These are phyloP conservation scores for Globisporangium nagaii DNA, from an alignment of 352 stramenopile genomes.

Conservation along the genomic window DNA sequence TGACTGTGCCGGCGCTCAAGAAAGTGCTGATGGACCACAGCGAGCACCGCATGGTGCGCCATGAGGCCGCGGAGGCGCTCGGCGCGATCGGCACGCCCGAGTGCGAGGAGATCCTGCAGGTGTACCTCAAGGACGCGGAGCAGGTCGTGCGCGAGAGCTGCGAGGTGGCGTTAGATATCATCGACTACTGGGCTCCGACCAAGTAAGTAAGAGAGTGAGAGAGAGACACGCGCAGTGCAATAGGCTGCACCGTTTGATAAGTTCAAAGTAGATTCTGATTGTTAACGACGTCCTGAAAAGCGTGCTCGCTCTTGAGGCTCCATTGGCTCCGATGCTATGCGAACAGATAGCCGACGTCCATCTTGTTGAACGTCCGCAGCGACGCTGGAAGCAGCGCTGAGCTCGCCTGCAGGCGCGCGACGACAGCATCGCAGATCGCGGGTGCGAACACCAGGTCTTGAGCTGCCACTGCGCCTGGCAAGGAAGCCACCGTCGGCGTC, in stretches of 20 bases:
- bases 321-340: conserved; percentile 12
- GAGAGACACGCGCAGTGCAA: no score
- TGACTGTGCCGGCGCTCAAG: conserved; percentile 85
- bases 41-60: conserved; percentile 97
- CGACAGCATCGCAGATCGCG: conserved; percentile 25
- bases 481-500: neutral
- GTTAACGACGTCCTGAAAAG: neutral
- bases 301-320: no score
- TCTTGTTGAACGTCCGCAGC: conserved; percentile 44
- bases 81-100: conserved; percentile 93
- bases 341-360: conserved; percentile 58
- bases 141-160: conserved; percentile 94
- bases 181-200: conserved; percentile 92
- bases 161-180: conserved; percentile 95
- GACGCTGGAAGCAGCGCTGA: conserved; percentile 42
- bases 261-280: neutral
- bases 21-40: conserved; percentile 80
- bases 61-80: conserved; percentile 96
- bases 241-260: neutral
- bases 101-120: conserved; percentile 86
- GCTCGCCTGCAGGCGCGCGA: conserved; percentile 33
- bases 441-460: conserved; percentile 29
- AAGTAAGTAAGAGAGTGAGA: conserved; percentile 24
- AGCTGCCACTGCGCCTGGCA: conserved; percentile 12
- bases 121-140: conserved; percentile 66